Conservation (phyloP, 495 filamentous ascomycete genomes). For the Aspergillus incahuasiensis region DNA sequence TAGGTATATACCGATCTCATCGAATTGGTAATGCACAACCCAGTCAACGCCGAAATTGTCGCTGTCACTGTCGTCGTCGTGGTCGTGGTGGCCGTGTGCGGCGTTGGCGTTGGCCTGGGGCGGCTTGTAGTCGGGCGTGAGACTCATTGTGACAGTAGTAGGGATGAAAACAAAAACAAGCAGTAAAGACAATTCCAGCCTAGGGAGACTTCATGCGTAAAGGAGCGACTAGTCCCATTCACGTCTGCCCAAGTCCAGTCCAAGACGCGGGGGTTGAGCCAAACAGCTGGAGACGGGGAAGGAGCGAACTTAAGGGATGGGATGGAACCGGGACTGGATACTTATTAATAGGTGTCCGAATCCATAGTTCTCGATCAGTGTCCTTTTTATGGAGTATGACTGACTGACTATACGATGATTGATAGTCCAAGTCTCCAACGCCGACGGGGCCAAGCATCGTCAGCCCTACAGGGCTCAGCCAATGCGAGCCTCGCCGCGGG, state of each 20-base stretch:
- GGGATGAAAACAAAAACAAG: not conserved
- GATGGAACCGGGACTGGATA: too few species aligned
- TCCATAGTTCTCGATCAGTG: too few species aligned
- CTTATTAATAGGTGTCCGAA: not conserved
- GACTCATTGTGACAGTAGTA: slow-evolving; percentile 8
- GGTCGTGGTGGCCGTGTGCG: too few species aligned
- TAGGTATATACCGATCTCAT: slow-evolving; percentile 28
- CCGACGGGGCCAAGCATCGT: slow-evolving; percentile 4
- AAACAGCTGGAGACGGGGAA: too few species aligned
- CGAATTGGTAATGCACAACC: slow-evolving; percentile 40
- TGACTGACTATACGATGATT: too few species aligned
- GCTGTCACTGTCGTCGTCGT: too few species aligned
- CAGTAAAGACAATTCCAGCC: not conserved
- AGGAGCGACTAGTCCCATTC: not conserved
- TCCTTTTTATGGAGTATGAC: too few species aligned
- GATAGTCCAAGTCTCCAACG: too few species aligned
- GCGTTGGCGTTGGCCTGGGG: slow-evolving; percentile 28
- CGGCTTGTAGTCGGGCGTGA: slow-evolving; percentile 8
- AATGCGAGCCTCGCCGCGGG: not conserved
- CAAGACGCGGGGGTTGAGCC: too few species aligned
- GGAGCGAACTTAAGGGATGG: too few species aligned
- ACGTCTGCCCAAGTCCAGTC: too few species aligned
- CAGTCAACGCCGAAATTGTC: slow-evolving; percentile 43
- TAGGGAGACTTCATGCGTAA: not conserved
- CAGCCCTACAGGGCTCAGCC: slow-evolving; percentile 22